phyloP scores from a whole-genome alignment of 2,329 filamentous ascomycete species.

The Geosmithia morbida region DNA sequence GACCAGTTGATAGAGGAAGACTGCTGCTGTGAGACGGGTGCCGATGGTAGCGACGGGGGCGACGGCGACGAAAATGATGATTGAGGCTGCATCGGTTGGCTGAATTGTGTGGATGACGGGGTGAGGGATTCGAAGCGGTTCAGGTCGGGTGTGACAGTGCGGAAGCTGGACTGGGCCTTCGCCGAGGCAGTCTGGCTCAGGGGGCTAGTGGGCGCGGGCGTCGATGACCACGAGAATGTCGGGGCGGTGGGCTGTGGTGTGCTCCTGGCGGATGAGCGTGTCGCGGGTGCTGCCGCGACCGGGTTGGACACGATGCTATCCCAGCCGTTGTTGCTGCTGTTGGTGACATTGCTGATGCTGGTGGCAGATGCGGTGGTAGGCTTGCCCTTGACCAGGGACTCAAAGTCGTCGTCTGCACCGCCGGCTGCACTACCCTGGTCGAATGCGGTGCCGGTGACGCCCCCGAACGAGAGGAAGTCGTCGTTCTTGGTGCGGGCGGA shows the following conservation, averaged over 20 bases:
- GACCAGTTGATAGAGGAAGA: constrained; percentile 32
- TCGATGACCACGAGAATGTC: constrained; percentile 48
- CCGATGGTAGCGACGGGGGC: constrained; percentile 11
- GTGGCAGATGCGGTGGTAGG: constrained; percentile 5
- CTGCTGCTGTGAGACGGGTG: constrained; percentile 6
- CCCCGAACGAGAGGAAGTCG: constrained; percentile 59
- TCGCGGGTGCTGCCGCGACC: constrained; percentile 15
- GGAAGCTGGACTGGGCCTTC: constrained; percentile 25
- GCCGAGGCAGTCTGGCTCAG: constrained; percentile 16
- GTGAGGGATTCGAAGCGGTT: constrained; percentile 37
- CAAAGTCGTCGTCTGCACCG: constrained; percentile 61
- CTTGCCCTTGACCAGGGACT: constrained; percentile 70
- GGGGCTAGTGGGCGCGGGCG: constrained; percentile 17
- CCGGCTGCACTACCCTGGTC: constrained; percentile 28
- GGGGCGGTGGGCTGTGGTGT: constrained; percentile 21
- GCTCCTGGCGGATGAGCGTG: constrained; percentile 6
- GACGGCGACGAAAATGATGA: constrained; percentile 4
- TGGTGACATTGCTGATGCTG: constrained; percentile 9
- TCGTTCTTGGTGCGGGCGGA: constrained; percentile 35
- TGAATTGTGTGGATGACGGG: constrained; percentile 47
- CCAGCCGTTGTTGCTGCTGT: constrained; percentile 31
- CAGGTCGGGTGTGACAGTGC: constrained; percentile 46
- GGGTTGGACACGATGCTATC: constrained; percentile 18
- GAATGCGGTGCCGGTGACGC: constrained; percentile 45
- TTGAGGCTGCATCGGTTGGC: constrained; percentile 40